Percentiles rank a stretch among this genome's conserved stretches.
phyloP scores from a whole-genome alignment of 2,329 filamentous ascomycete species.

The Pseudogymnoascus sp. region DNA sequence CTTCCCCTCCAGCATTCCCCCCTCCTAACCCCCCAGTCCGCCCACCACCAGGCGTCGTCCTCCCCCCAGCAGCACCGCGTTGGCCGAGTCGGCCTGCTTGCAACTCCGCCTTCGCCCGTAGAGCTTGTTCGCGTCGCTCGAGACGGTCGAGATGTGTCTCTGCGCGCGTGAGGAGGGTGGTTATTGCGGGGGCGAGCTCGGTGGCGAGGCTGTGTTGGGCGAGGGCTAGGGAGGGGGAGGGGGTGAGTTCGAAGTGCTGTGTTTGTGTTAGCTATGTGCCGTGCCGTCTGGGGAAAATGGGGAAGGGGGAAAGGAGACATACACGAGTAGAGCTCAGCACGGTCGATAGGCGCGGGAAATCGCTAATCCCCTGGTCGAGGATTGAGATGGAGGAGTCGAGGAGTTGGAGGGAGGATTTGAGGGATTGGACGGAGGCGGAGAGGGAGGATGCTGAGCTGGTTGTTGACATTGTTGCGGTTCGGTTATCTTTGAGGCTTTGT shows the following conservation, averaged over 20 bases:
- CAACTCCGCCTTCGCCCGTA: conserved; percentile 58
- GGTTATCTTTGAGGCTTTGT: no score
- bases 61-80: conserved; percentile 41
- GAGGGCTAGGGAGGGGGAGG: conserved; percentile 52
- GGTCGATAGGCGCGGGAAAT: conserved; percentile 29
- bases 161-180: conserved; percentile 52
- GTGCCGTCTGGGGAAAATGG: neutral
- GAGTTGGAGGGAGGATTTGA: conserved; percentile 30
- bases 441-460: conserved; percentile 21
- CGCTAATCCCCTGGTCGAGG: conserved; percentile 22
- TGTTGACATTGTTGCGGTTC: conserved; percentile 8
- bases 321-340: conserved; percentile 30
- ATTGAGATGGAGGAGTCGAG: conserved; percentile 28
- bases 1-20: conserved; percentile 10
- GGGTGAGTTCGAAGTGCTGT: conserved; percentile 66
- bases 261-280: neutral
- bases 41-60: conserved; percentile 32
- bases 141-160: conserved; percentile 58
- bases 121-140: conserved; percentile 53
- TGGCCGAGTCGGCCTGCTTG: conserved; percentile 53
- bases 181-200: conserved; percentile 65
- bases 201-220: conserved; percentile 58
- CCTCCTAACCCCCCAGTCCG: conserved; percentile 12
- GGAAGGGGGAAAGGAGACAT: conserved; percentile 12
- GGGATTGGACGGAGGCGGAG: conserved; percentile 29